Conservation (phyloP, 139 green algal species). For the Chara braunii region DNA sequence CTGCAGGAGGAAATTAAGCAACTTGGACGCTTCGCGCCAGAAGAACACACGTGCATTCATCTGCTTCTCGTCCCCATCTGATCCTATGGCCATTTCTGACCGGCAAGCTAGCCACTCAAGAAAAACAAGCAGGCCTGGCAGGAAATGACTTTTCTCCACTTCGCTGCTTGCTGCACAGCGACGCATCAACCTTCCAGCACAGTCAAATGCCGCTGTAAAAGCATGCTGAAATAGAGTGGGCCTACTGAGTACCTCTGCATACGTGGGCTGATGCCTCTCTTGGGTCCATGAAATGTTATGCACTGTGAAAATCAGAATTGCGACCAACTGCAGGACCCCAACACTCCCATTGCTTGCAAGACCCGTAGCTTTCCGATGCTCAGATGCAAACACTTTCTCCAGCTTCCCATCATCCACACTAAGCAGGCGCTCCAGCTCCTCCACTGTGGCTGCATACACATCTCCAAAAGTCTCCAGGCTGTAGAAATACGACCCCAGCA, state of each 20-base stretch:
- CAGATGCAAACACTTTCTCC: not conserved
- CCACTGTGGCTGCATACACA: slow-evolving; percentile 10
- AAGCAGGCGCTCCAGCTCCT: slow-evolving; percentile 14
- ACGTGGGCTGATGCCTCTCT: slow-evolving; percentile 17
- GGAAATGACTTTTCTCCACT: not conserved
- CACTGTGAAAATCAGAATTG: slow-evolving; percentile 27
- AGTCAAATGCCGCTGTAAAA: slow-evolving; percentile 18
- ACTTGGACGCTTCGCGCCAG: not conserved
- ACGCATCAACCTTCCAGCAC: slow-evolving; percentile 15
- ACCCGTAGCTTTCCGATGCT: not conserved
- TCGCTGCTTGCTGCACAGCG: not conserved
- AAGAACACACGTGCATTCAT: slow-evolving; percentile 25
- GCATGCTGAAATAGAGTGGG: slow-evolving; percentile 20
- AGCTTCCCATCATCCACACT: slow-evolving; percentile 4
- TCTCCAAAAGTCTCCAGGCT: slow-evolving; percentile 26
- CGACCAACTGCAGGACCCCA: slow-evolving; percentile 26
- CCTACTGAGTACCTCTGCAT: slow-evolving; percentile 18
- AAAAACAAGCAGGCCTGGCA: slow-evolving; percentile 6
- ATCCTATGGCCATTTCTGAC: not conserved
- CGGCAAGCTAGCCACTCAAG: slow-evolving; percentile 16
- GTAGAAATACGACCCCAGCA: not conserved
- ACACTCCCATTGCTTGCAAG: not conserved
- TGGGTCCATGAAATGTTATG: slow-evolving; percentile 14
- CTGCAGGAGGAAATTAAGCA: slow-evolving; percentile 20
- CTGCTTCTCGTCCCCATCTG: not conserved